Evolutionary conservation across 345 rosid species (phyloP), one percentile per base, ranked within the genome.

Genomic region (Populus alba): DNA sequence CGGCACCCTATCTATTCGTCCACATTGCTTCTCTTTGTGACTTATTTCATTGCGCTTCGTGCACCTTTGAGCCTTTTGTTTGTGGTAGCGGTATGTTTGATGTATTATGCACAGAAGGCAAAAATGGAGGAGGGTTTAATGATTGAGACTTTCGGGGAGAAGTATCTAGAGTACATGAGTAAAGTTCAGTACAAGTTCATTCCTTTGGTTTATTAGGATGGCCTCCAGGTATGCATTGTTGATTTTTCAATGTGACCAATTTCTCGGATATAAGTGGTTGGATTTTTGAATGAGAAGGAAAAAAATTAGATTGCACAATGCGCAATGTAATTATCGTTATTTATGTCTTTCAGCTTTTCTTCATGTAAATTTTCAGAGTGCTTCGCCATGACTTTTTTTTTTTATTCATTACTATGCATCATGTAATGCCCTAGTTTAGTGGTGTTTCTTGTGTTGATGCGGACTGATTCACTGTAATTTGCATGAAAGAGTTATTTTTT

Each of bases 1-100:
- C 78, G 91, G 69, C 95, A 95, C 84, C 97, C 97, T 0, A 86
- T 92, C 68, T 92, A 93, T 82, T 90, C 94, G 4, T 95, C 93
- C 38, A 90, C 92, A 3, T 84, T 95, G 87, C 92, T 93, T 83
- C 83, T 91, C 75, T 90, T 92, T 53, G 87, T 81, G 0, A 79
- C 90, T 41, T 89, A 90, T 82, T 93, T 87, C 81, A 51, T 85
- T 72, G 91, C 95, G 2, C 90, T 92, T 69, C 89, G 89, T 68
- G 97, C 95, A 13, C 95, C 94, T 85, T 78, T 89, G 88, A 92
- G 97, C 83, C 73, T 85, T 80, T 76, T 91, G 75, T 89, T 92
- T 85, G 79, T 90, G 75, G 81, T 86, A 55, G 92, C 84, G 1
- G 90, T 90, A 45, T 91, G 95, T 84, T 78, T 89, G 85, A 71